phyloP scores from a whole-genome alignment of 371 early-diverging fungal species.

The Nosema muscidifuracis region DNA sequence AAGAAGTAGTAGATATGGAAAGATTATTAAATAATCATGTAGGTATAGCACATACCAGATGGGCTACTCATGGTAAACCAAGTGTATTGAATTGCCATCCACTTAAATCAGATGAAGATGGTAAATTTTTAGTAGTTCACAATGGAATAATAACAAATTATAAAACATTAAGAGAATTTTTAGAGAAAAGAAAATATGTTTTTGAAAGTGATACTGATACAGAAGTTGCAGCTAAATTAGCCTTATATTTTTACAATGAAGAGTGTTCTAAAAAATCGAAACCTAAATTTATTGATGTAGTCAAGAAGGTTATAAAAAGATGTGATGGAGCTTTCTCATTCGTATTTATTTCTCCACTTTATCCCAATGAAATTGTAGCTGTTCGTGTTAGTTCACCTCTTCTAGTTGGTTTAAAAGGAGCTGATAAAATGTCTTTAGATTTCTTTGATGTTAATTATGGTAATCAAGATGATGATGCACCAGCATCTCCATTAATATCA shows the following conservation, averaged over 20 bases:
- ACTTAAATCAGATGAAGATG: slow-evolving; percentile 76
- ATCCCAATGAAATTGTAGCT: slow-evolving; percentile 84
- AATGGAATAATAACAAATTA: slow-evolving; percentile 99
- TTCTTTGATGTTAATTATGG: slow-evolving; percentile 76
- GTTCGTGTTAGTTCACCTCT: slow-evolving; percentile 93
- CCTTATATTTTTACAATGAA: slow-evolving; percentile 84
- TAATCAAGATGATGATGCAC: slow-evolving; percentile 8
- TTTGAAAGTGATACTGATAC: slow-evolving; percentile 97
- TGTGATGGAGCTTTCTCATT: slow-evolving; percentile 94
- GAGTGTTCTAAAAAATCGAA: slow-evolving; percentile 65
- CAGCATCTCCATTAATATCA: slow-evolving; percentile 38
- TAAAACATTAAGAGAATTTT: slow-evolving; percentile 73
- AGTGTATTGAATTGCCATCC: slow-evolving; percentile 89
- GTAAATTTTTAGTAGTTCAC: slow-evolving; percentile 85
- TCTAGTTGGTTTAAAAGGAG: slow-evolving; percentile 89
- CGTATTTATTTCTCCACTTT: slow-evolving; percentile 81
- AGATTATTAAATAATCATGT: slow-evolving; percentile 74
- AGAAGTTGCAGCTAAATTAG: slow-evolving; percentile 89
- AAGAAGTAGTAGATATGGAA: slow-evolving; percentile 62
- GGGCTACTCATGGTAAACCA: slow-evolving; percentile 98
- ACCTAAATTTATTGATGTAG: slow-evolving; percentile 40
- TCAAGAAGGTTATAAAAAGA: slow-evolving; percentile 59
- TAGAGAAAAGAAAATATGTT: slow-evolving; percentile 84
- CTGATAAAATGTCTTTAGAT: slow-evolving; percentile 82
- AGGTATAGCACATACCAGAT: slow-evolving; percentile 95